Base-by-base conservation (phyloP, 2,329 filamentous ascomycete genomes). In the Neoascochyta sp. region DNA sequence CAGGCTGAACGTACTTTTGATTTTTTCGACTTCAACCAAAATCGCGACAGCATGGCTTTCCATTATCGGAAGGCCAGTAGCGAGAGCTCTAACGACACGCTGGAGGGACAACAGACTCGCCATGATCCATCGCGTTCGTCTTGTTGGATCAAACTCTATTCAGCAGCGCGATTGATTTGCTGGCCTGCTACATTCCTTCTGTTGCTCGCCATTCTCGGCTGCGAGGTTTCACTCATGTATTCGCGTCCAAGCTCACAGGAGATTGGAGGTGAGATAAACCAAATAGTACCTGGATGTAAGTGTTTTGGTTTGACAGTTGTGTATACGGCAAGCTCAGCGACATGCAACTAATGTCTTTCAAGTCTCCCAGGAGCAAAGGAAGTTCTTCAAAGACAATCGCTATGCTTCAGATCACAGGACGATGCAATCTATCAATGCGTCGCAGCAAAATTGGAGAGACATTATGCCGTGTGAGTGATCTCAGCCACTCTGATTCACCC, bases 401-500 rank as follows among this genome's bases (percentile, higher is more conserved):
- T 50, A 41, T 17, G 26, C 21, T 9, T 50, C 44, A 2, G 47
- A 50, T 28, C 44, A 50, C 31, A 33, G 16, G 9, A 48, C 47
- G 7, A 9, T 16, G 2, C 9, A 22, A 11, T 46, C 44, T 1
- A 28, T 44, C 9, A 37, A 32, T 16, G 24, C 22, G n/a, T 46
- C 44, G 16, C 44, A 41, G 14, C 16, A 20, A 4, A 12, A 34
- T n/a, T 46, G 39, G 40, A 21, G 19, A 11, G 24, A 34, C 10
- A 33, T 43, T 1, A 30, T 45, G 21, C 42, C 42, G 11, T 24
- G 39, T 45, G 32, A 24, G 42, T 9, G 7, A 9, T 12, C 12
- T 7, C 7, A 12, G 5, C 9, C 9, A 10, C 13, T 9, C 12
- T 5, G 5, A 3, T n/a, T 16, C 10, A 16, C 21, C 4, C 9